A percentile compares a stretch with the other conserved stretches of the same genome.
These are phyloP conservation scores for Anethum foeniculum DNA, from an alignment of 140 eudicot genomes.

Conservation along the genomic window DNA sequence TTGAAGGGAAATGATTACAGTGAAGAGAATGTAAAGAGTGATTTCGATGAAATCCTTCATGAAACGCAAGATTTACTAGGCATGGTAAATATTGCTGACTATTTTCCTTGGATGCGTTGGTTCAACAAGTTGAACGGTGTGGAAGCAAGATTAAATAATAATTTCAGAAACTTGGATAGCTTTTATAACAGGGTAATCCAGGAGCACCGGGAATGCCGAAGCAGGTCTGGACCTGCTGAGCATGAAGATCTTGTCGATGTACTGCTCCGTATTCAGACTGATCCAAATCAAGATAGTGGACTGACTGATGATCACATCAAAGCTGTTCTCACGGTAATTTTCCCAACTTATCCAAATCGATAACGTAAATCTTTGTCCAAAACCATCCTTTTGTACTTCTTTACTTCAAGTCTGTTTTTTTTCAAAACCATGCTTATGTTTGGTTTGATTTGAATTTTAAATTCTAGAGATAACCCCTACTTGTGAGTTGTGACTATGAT, in stretches of 20 bases:
- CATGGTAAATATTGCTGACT: conserved; percentile 21
- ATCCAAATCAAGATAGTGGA: conserved; percentile 14
- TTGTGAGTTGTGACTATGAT: too few relatives aligned
- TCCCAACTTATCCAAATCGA: not conserved
- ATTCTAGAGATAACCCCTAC: too few relatives aligned
- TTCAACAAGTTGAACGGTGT: conserved; percentile 32
- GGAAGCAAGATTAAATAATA: conserved; percentile 18
- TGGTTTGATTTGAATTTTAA: too few relatives aligned
- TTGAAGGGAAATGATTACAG: conserved; percentile 13
- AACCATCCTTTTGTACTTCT: too few relatives aligned
- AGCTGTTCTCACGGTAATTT: conserved; percentile 34
- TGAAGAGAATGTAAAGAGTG: not conserved
- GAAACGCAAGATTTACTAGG: conserved; percentile 18
- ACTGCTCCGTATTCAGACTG: conserved; percentile 15
- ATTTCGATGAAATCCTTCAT: conserved; percentile 17
- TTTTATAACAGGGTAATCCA: conserved; percentile 18
- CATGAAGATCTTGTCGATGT: conserved; percentile 39
- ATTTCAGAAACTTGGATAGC: conserved; percentile 26
- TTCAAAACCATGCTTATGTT: too few relatives aligned
- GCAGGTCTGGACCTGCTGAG: not conserved
- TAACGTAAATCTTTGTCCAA: too few relatives aligned
- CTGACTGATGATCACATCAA: conserved; percentile 38
- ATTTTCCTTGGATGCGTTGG: conserved; percentile 43
- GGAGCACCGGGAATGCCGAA: conserved; percentile 31
- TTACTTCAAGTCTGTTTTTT: too few relatives aligned